Percentiles rank a stretch among this genome's conserved stretches.
Conservation (phyloP, 1,284 basidiomycete genomes). For the Crucibulum parvulum region DNA sequence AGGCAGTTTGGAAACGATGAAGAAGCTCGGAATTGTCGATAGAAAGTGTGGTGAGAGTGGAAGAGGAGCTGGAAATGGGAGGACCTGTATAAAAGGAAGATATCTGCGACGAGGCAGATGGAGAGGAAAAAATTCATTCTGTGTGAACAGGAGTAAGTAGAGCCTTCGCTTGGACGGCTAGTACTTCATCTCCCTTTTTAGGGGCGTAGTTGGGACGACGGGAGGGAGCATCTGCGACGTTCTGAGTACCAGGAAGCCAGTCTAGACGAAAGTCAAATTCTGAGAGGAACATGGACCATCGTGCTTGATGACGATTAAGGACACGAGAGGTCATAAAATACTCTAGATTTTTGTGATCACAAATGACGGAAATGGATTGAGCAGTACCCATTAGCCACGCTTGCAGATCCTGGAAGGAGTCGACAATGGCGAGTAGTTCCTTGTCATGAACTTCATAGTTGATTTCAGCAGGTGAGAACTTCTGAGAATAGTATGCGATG, state of each 20-base stretch:
- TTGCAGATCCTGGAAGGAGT: slow-evolving; percentile 35
- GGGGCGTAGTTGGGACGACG: too few species aligned
- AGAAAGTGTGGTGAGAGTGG: slow-evolving; percentile 28
- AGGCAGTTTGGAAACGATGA: slow-evolving; percentile 30
- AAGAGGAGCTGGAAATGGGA: background rate
- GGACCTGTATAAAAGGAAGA: slow-evolving; percentile 3
- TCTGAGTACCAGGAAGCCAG: rapidly evolving
- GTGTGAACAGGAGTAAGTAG: slow-evolving; percentile 30
- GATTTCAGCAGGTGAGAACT: slow-evolving; percentile 35
- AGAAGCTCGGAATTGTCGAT: slow-evolving; percentile 37
- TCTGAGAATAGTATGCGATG: slow-evolving; percentile 35
- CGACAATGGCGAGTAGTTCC: slow-evolving; percentile 43
- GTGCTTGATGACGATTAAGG: slow-evolving; percentile 46
- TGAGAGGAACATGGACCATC: slow-evolving; percentile 39
- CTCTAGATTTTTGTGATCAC: slow-evolving; percentile 44
- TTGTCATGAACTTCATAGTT: slow-evolving; percentile 46
- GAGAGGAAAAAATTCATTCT: slow-evolving; percentile 18
- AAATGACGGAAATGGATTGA: slow-evolving; percentile 28
- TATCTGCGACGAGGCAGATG: background rate
- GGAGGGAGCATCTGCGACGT: slow-evolving; percentile 19
- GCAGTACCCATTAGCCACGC: slow-evolving; percentile 31
- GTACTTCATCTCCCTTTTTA: too few species aligned
- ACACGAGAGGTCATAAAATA: slow-evolving; percentile 38
- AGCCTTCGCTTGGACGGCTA: slow-evolving; percentile 15
- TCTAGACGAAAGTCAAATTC: background rate